Evolutionary conservation across 1,284 basidiomycete genomes (phyloP), one percentile per base, ranked within the genome.

Genomic region (Microbotryum lychnidis-dioicae): DNA sequence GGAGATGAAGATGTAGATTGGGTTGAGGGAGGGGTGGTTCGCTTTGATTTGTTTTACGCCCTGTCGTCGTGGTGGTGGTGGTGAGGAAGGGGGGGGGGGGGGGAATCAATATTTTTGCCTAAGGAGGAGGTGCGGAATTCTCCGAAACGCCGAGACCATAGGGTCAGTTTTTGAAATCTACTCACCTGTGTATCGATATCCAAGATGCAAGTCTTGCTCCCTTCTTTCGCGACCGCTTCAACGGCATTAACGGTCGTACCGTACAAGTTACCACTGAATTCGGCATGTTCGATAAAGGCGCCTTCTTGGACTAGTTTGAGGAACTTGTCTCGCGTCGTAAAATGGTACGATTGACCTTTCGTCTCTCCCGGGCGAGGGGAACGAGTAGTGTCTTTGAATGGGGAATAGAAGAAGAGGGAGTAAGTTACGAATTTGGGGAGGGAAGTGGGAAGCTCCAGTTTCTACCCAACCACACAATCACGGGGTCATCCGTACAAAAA

Each of bases 101-200:
- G 20, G 18, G 31, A 2, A 9, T 31, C 29, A 31, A 31, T 9
- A 31, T 25, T 27, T 27, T 27, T 27, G 6, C 27, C 4, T 27
- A 27, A 6, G 27, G 27, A 27, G 27, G 5, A 27, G 27, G 27
- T 27, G 0, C 27, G 27, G 27, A 1, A 27, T 27, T 25, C 25
- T 25, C 3, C 25, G 25, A 25, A 25, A 3, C 2, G 2, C 25
- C 3, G 25, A 25, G 25, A 25, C 25, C 25, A 25, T 3, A 25
- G 27, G 27, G 27, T 27, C 6, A 2, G 5, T 4, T 27, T 27
- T 27, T 27, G 27, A 27, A 0, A 9, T 10, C 1, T 21, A 79
- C 80, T 63, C 72, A 87, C 89, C 84, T 94, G 92, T 16, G 91
- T 86, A 74, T 99, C 94, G 68, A 99, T 98, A 75, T 99, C 94